Base-by-base conservation (phyloP, 805 yeast genomes). In the Wickerhamiella galacta region DNA sequence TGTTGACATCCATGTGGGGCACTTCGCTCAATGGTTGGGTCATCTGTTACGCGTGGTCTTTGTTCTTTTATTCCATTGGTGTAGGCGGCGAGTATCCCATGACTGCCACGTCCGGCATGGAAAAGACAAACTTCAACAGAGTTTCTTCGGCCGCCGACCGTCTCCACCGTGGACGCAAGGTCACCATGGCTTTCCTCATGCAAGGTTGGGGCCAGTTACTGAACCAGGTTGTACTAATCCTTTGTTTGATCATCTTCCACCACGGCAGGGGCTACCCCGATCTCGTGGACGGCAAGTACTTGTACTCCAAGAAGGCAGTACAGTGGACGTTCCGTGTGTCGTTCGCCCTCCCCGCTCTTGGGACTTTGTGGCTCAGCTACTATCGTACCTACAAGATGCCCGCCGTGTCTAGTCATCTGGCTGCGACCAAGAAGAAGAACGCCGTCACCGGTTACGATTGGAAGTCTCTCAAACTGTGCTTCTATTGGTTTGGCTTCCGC, bases 51-150 rank as follows among this genome's bases (percentile, higher is more conserved):
- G 56, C 58, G 11, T 55, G 57, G 57, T 51, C 57, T 8, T 60
- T 71, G 31, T 73, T 72, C 35, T 64, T 68, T 48, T 55, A 55
- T 49, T 49, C 56, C 18, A 39, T 55, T 25, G 74, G 75, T 43
- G 70, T 72, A 38, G 79, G 78, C 39, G 78, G 76, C 19, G 79
- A 72, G 46, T 72, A 72, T 48, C 78, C 80, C 6, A 64, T 71
- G 40, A 66, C 73, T 31, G 71, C 76, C 4, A 68, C 73, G 7
- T 57, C 70, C 20, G 75, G 75, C 12, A 65, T 66, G 53, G 79
- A 72, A 51, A 68, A 71, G 25, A 72, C 74, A 2, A 67, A 44
- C 22, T 37, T 38, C 32, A 37, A 49, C 22, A 44, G 47, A 25
- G 25, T 39, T 14, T 50, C 55, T 29, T 30, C 46, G 16, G 42